phyloP scores from a whole-genome alignment of 768 basidiomycete genomes.

The Artomyces pyxidatus region DNA sequence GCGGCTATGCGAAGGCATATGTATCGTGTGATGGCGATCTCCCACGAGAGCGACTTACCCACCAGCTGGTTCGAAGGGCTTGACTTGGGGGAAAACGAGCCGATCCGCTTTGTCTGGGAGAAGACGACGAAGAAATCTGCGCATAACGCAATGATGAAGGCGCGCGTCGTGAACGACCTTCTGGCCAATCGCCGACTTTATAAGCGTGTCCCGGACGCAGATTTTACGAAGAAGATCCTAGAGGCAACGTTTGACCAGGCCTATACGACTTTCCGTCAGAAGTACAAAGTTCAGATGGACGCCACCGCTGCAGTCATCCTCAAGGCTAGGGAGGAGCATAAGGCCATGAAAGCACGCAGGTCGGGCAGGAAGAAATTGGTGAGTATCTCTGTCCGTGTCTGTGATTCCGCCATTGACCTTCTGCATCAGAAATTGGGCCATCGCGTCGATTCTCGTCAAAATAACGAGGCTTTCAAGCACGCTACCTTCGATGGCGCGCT shows the following conservation, averaged over 20 bases:
- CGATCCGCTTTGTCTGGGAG: conserved; percentile 73
- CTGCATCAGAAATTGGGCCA: conserved; percentile 55
- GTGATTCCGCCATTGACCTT: conserved; percentile 3
- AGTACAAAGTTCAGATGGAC: conserved; percentile 55
- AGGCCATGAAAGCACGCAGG: conserved; percentile 55
- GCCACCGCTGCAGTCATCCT: conserved; percentile 31
- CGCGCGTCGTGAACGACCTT: conserved; percentile 51
- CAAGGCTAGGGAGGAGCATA: conserved; percentile 50
- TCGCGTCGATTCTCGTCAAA: conserved; percentile 53
- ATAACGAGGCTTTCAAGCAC: conserved; percentile 46
- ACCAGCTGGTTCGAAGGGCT: conserved; percentile 52
- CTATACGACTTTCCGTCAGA: conserved; percentile 60
- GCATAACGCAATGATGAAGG: conserved; percentile 68
- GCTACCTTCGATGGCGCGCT: conserved; percentile 63
- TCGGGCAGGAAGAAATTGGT: conserved; percentile 56
- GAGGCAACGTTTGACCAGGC: conserved; percentile 64
- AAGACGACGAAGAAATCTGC: conserved; percentile 69
- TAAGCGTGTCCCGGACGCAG: conserved; percentile 54
- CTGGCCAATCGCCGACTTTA: conserved; percentile 48
- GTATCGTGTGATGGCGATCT: conserved; percentile 48
- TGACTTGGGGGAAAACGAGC: conserved; percentile 35
- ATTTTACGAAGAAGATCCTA: conserved; percentile 54
- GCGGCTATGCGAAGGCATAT: conserved; percentile 66
- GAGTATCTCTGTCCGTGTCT: conserved; percentile 20
- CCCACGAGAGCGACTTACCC: conserved; percentile 50